Base-by-base conservation (phyloP, 805 yeast species). In the Lachancea dasiensis region DNA sequence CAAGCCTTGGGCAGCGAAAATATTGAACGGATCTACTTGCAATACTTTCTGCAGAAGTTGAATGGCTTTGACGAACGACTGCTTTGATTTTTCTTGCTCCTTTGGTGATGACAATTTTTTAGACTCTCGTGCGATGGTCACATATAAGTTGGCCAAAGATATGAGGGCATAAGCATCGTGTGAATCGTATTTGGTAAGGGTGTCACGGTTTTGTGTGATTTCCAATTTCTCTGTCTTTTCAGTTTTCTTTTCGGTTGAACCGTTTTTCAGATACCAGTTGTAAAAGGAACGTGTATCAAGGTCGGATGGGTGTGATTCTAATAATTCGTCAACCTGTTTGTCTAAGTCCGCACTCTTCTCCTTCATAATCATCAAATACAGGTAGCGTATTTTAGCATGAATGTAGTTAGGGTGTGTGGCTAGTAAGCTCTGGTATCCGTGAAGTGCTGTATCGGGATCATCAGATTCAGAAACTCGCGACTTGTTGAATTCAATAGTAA, bases 1-100 rank as follows among this genome's bases (percentile, higher is more conserved):
- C 45, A 92, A 71, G 39, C 99, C 99, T 61, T 92, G 98, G 1
- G 98, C 97, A 4, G 98, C 99, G 65, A 81, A 92, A 1, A 89
- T 90, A 56, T 90, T 86, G 48, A 73, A 69, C 2, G 89, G 77
- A 63, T 92, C 97, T 20, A 87, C 63, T 35, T 83, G 79, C 38
- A 92, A 65, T 1, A 86, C 96, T 63, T 92, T 92, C 52, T 86
- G 84, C 59, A 78, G 90, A 42, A 92, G 68, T 62, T 90, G 97
- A 10, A 89, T 82, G n/a, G 96, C 96, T 60, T 95, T 77, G 31
- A 81, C 68, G 57, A 82, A 90, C 39, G 86, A 81, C 47, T 81
- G 83, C 58, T 78, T 83, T 20, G 77, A 77, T 18, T 63, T 57
- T 17, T 77, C 79, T 25, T 62, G 63, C 7, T 69, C 70, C 14